Evolutionary conservation across 352 stramenopile genomes (phyloP), one percentile per base, ranked within the genome.

Genomic region (Phytophthora rubi): DNA sequence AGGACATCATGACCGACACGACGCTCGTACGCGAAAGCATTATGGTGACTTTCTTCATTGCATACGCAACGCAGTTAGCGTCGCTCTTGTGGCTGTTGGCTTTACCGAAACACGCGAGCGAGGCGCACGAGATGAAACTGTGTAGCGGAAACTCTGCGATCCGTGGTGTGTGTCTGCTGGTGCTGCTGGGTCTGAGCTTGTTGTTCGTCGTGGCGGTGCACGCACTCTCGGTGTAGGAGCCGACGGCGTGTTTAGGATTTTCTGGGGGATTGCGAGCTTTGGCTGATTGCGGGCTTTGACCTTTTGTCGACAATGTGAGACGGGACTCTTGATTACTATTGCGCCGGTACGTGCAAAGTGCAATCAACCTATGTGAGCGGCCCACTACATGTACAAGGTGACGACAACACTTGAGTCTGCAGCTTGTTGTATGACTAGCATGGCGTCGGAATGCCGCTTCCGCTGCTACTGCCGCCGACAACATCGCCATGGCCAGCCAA

Each of bases 21-120:
- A 59, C 42, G 0, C 30, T 59, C 26, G 78, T 89, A 44, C 83
- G 83, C 12, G 62, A 53, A 15, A 70, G 89, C n/a, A 68, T 82
- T 3, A 86, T 80, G 33, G 55, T 63, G 48, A 77, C 76, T 26
- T 91, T 88, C 66, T 49, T 87, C 28, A 65, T 93, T 23, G 81
- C 82, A 23, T 92, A 89, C 68, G 54, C 37, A 2, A 77, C 77
- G 60, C 83, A 90, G 39, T 23, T 89, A 10, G 21, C 74, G 13
- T 77, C 84, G 28, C 59, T 93, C 23, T 47, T 65, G 35, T 84
- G 77, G 71, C 52, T 93, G 47, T 64, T 80, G 8, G 61, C 80
- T 39, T 63, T 93, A 39, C 86, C 86, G 13, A 87, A 86, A 58
- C 42, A 79, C 6, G 72, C 39, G 18, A 45, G n/a, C 9, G 71